These are phyloP conservation scores for Aspergillus nidulans DNA, from an alignment of 495 filamentous ascomycete genomes.

Conservation along the genomic window DNA sequence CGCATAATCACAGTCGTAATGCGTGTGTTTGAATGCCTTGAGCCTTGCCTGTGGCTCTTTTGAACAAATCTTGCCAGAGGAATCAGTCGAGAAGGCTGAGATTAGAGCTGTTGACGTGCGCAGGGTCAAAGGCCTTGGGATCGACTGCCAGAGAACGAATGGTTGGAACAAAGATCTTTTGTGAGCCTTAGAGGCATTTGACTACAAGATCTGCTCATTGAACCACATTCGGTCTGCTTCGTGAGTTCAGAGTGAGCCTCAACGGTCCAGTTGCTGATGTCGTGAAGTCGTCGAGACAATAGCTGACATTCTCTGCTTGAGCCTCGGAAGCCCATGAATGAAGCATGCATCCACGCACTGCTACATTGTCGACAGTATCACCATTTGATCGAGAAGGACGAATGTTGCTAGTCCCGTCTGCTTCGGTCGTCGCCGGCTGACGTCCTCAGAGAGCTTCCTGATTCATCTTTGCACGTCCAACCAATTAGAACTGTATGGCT, in stretches of 20 bases:
- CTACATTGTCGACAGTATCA: slow-evolving; percentile 30
- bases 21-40: slow-evolving; percentile 57
- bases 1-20: slow-evolving; percentile 46
- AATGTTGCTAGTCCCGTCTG: slow-evolving; percentile 33
- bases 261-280: slow-evolving; percentile 44
- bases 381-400: slow-evolving; percentile 42
- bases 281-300: slow-evolving; percentile 46
- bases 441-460: slow-evolving; percentile 17
- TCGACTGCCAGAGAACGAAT: slow-evolving; percentile 48
- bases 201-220: slow-evolving; percentile 39
- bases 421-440: slow-evolving; percentile 3
- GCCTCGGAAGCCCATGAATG: slow-evolving; percentile 21
- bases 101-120: slow-evolving; percentile 33
- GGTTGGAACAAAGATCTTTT: slow-evolving; percentile 46
- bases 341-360: slow-evolving; percentile 43
- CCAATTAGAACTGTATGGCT: slow-evolving; percentile 48
- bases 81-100: slow-evolving; percentile 44
- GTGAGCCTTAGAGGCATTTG: slow-evolving; percentile 31
- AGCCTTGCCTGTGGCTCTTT: slow-evolving; percentile 37
- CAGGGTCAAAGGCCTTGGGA: slow-evolving; percentile 32
- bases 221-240: slow-evolving; percentile 46
- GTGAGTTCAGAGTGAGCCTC: slow-evolving; percentile 37
- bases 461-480: slow-evolving; percentile 20
- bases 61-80: slow-evolving; percentile 43
- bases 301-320: slow-evolving; percentile 22